Base-by-base conservation (phyloP, 164 flowering plant genomes). In the Dillenia turbinata region DNA sequence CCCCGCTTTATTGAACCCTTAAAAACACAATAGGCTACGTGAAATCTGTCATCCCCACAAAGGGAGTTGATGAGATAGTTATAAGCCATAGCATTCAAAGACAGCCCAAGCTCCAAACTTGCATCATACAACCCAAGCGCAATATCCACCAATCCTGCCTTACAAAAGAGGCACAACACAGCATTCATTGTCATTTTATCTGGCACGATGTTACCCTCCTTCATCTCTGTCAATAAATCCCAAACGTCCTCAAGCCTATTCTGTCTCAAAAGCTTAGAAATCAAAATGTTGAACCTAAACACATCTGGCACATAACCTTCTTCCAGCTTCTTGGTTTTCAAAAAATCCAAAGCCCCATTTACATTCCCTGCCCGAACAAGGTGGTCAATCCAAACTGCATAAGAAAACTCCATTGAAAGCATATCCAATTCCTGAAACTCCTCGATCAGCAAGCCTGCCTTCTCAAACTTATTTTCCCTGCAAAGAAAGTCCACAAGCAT, bases 201-300 rank as follows among this genome's bases (percentile, higher is more conserved):
- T n/a, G 98, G 92, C 2, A 57, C 67, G 17, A 90, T 65, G 14
- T 61, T 33, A 46, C 51, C 50, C 56, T 85, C 86, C 61, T 64
- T 74, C 98, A 93, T 93, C 52, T 93, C 96, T 61, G 72, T 66
- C 55, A 93, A 46, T 65, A 93, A 67, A 72, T 90, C 92, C 64
- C 19, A 79, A 7, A 85, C 88, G 47, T 88, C 91, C 56, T 65
- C 62, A 9, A 90, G 77, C 60, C 83, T 69, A 45, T 82, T 76
- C 63, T 80, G 79, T 67, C 58, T 85, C 74, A 93, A 74, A 57
- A 90, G 88, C 78, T 71, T 72, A 60, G 33, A 71, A 49, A 93
- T 72, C 79, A 93, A 69, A 14, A 53, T 47, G 66, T 90, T 90
- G 57, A 78, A 90, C 2, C 81, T 69, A 24, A 70, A 81, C 8